Evolutionary conservation across 192 early-diverging fungal species (phyloP).

Genomic region (Podila verticillata): DNA sequence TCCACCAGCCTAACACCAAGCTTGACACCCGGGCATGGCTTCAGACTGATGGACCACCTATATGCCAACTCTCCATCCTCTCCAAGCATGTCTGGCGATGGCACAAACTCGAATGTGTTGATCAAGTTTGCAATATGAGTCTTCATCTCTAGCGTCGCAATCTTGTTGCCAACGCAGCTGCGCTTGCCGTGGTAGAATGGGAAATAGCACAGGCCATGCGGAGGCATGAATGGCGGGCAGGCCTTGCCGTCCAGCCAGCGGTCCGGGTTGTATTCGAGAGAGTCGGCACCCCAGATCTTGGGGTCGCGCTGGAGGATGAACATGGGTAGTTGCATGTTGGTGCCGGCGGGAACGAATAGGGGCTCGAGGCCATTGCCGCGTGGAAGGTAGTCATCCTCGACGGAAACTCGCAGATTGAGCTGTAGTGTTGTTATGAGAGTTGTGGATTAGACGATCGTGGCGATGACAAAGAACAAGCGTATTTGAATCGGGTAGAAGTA

Average conservation of each 20-base stretch:
- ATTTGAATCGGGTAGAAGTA: not conserved
- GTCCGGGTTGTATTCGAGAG: constrained; percentile 53
- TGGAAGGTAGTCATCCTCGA: constrained; percentile 44
- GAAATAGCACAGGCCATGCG: constrained; percentile 45
- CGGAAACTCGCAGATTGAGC: constrained; percentile 41
- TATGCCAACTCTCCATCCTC: constrained; percentile 21
- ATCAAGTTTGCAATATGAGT: constrained; percentile 57
- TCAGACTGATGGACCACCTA: constrained; percentile 39
- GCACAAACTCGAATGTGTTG: constrained; percentile 53
- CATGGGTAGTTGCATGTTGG: constrained; percentile 52
- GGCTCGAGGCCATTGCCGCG: constrained; percentile 52
- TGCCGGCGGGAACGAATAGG: constrained; percentile 32
- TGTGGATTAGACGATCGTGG: not conserved
- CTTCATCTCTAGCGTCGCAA: constrained; percentile 67
- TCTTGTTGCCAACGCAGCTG: constrained; percentile 62
- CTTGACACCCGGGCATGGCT: constrained; percentile 24
- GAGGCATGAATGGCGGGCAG: constrained; percentile 33
- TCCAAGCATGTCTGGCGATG: constrained; percentile 52
- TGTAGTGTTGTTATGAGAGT: not conserved
- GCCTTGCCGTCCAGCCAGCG: constrained; percentile 45
- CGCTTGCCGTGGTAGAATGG: constrained; percentile 63
- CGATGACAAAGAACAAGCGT: not conserved
- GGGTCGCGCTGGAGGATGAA: constrained; percentile 56
- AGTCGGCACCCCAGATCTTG: constrained; percentile 47
- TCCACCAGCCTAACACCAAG: constrained; percentile 32